Base-by-base conservation (phyloP, 228 moss, liverwort and hornwort genomes). In the Sphagnum fallax region DNA sequence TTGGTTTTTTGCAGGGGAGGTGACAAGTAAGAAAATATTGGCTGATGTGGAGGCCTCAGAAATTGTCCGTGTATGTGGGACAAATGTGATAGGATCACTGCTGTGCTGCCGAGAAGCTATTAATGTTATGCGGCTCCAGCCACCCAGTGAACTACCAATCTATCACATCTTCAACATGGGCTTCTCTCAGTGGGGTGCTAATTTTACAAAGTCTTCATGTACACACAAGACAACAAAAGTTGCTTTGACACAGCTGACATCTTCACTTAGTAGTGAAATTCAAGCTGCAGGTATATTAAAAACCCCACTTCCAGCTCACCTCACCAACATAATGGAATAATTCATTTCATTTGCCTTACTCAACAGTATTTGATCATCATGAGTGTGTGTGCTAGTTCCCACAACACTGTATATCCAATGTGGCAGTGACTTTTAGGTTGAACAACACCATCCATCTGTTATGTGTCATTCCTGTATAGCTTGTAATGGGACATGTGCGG, bases 81-180 rank as follows among this genome's bases (percentile, higher is more conserved):
- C 88, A 32, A 92, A 92, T 67, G 92, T 92, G 70, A 72, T 92
- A 73, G 92, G 92, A 51, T 92, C 92, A 52, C 76, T 92, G 73
- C 66, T 92, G 66, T 86, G 90, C 79, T 92, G 92, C 70, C 77
- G 90, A 79, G 90, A 90, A 78, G 92, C 92, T 74, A 83, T 92
- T 57, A 79, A 89, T 47, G 10, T 85, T 68, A 92, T 92, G 92
- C 83, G 92, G 63, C 62, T 67, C 16, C 92, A 92, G 72, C 62
- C 75, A 16, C 16, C 73, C 47, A 88, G 81, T 64, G 49, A 73
- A 16, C 53, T 71, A 48, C 78, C 90, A 48, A 58, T 72, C 47
- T 92, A 90, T 72, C 92, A 92, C 73, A 88, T 92, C 75, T 92
- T 88, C 76, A 92, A 92, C 84, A 92, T 92, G 92, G 92, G 92